Percentiles rank a stretch among this genome's conserved stretches.
These are phyloP conservation scores for Bodo saltans DNA, from an alignment of 78 protist genomes.

Conservation along the genomic window DNA sequence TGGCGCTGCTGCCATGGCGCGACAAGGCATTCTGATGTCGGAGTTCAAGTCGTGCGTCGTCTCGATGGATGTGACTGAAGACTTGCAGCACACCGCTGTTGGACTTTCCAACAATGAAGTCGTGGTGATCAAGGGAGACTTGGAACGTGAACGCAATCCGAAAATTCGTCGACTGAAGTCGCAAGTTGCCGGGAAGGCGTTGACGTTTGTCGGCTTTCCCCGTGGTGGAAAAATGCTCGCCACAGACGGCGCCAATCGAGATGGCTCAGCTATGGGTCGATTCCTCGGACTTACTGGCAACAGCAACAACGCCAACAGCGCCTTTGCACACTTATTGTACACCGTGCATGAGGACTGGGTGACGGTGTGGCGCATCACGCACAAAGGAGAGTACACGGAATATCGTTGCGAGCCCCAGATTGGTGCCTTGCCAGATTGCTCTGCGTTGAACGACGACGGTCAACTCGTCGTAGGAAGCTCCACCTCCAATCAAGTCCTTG, in stretches of 20 bases:
- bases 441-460: conserved; percentile 5
- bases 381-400: neutral
- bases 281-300: no score
- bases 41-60: conserved; percentile 9
- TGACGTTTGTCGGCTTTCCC: neutral
- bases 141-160: neutral
- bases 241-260: neutral
- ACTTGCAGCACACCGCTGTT: conserved; percentile 37
- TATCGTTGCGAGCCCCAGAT: neutral
- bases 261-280: no score
- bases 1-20: neutral
- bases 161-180: neutral
- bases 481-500: conserved; percentile 18
- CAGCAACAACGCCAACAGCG: no score
- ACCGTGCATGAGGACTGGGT: neutral
- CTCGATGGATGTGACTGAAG: conserved; percentile 30
- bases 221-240: neutral
- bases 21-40: neutral
- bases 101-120: conserved; percentile 49
- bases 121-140: conserved; percentile 35
- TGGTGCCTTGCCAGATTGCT: neutral
- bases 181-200: neutral
- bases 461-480: conserved; percentile 8
- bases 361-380: neutral
- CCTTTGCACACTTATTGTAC: neutral